Evolutionary conservation across 768 basidiomycete genomes (phyloP).

Genomic region (Amanita rimosa): DNA sequence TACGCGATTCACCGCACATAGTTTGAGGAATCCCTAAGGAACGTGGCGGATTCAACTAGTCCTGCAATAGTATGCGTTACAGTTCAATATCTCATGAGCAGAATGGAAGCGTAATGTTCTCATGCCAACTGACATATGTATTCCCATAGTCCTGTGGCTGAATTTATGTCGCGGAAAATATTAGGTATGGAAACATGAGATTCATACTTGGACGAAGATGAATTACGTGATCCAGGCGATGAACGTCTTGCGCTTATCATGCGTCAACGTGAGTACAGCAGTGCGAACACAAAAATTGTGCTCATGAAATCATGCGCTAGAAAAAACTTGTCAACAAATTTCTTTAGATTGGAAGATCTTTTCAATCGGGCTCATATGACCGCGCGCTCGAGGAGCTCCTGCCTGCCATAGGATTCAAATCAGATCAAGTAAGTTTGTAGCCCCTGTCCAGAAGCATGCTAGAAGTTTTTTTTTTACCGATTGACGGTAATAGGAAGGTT

Average conservation of each 20-base stretch:
- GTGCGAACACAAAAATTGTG: conserved; percentile 12
- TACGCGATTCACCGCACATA: conserved; percentile 19
- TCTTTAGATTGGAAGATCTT: conserved; percentile 69
- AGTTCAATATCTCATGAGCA: conserved; percentile 60
- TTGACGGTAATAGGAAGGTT: conserved; percentile 35
- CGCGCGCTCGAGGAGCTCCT: conserved; percentile 72
- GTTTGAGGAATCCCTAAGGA: conserved; percentile 69
- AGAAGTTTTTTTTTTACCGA: conserved; percentile 12
- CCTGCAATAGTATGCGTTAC: conserved; percentile 57
- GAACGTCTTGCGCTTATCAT: conserved; percentile 51
- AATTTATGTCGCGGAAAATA: conserved; percentile 78
- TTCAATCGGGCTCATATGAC: conserved; percentile 62
- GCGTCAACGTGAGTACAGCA: conserved; percentile 47
- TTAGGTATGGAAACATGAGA: conserved; percentile 38
- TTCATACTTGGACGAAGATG: conserved; percentile 13
- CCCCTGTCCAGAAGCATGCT: conserved; percentile 1
- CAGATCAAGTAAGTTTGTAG: conserved; percentile 36
- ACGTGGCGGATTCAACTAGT: conserved; percentile 43
- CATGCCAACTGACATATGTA: conserved; percentile 18
- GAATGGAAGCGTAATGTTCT: conserved; percentile 61
- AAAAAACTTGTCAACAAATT: conserved; percentile 64
- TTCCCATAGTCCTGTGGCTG: conserved; percentile 65
- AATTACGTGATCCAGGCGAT: conserved; percentile 42
- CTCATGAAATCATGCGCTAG: conserved; percentile 30
- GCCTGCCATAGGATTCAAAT: conserved; percentile 42